Percentiles rank a stretch among this genome's conserved stretches.
Evolutionary conservation across 305 asterid genomes (phyloP).

Genomic region (Fraxinus latifolia): DNA sequence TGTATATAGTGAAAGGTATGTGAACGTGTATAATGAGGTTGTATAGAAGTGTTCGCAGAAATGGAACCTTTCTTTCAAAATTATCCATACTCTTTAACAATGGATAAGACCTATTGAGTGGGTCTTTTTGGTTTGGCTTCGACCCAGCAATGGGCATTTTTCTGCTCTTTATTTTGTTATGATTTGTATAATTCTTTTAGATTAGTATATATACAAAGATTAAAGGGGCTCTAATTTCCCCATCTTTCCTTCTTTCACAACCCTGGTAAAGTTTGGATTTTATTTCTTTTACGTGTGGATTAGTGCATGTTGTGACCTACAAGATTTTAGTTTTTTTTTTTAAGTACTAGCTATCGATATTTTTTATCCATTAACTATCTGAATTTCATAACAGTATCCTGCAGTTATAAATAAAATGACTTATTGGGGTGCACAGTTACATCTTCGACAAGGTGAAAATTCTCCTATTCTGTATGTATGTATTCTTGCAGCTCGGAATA

Average conservation of each 20-base stretch:
- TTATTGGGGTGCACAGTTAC: neutral
- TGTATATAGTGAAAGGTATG: slow-evolving; percentile 27
- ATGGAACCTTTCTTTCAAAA: neutral
- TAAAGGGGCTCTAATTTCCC: neutral
- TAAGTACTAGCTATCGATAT: neutral
- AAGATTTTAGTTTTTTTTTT: neutral
- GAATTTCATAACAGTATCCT: neutral
- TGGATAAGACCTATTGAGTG: neutral
- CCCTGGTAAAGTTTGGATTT: neutral
- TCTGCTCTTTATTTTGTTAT: neutral
- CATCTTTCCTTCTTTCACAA: neutral
- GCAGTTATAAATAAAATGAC: neutral
- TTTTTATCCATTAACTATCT: neutral
- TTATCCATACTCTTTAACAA: neutral
- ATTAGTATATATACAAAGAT: neutral
- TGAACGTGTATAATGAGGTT: slow-evolving; percentile 38
- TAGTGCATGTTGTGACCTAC: neutral
- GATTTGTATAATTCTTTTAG: neutral
- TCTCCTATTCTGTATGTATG: neutral
- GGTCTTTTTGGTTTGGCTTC: neutral
- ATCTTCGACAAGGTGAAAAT: neutral
- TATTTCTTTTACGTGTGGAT: neutral
- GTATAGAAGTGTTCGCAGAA: slow-evolving; percentile 27
- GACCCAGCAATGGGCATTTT: slow-evolving; percentile 1
- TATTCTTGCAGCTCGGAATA: neutral